Percentiles rank a stretch among this genome's conserved stretches.
phyloP scores from a whole-genome alignment of 345 rosid genomes.

The Iberis pinnata region DNA sequence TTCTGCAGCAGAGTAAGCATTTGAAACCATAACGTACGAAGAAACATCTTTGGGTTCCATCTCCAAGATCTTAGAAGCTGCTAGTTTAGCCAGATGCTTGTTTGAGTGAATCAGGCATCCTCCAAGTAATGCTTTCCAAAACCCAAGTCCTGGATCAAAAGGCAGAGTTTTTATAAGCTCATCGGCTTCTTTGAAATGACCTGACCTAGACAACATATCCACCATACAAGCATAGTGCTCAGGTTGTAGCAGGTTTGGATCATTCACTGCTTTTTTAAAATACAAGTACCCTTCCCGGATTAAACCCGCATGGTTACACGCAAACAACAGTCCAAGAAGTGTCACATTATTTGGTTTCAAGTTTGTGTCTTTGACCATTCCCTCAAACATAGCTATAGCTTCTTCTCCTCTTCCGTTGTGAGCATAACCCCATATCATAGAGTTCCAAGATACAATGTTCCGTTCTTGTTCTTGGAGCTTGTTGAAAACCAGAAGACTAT shows the following conservation, averaged over 20 bases:
- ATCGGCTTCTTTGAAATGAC: conserved; percentile 54
- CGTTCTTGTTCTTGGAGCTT: conserved; percentile 32
- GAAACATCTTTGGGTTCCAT: conserved; percentile 71
- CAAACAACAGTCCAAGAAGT: conserved; percentile 62
- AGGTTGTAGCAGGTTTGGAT: conserved; percentile 38
- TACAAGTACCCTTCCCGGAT: conserved; percentile 53
- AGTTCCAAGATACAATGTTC: conserved; percentile 62
- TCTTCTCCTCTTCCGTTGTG: conserved; percentile 73
- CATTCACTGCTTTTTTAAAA: conserved; percentile 40
- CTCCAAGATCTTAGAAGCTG: conserved; percentile 45
- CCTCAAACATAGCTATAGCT: conserved; percentile 46
- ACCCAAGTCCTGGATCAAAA: conserved; percentile 68
- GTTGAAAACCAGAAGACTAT: conserved; percentile 47
- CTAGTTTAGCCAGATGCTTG: conserved; percentile 42
- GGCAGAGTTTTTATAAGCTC: conserved; percentile 47
- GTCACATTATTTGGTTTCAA: conserved; percentile 57
- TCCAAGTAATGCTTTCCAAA: conserved; percentile 84
- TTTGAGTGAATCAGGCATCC: conserved; percentile 77
- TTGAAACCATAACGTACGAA: conserved; percentile 75
- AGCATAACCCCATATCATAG: conserved; percentile 71
- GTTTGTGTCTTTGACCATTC: conserved; percentile 33
- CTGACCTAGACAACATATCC: conserved; percentile 65
- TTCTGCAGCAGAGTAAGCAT: conserved; percentile 58
- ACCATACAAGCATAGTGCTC: conserved; percentile 80
- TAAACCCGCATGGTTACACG: conserved; percentile 75